Evolutionary conservation across 805 yeast species (phyloP).

Genomic region (Ogataea paraovalis): DNA sequence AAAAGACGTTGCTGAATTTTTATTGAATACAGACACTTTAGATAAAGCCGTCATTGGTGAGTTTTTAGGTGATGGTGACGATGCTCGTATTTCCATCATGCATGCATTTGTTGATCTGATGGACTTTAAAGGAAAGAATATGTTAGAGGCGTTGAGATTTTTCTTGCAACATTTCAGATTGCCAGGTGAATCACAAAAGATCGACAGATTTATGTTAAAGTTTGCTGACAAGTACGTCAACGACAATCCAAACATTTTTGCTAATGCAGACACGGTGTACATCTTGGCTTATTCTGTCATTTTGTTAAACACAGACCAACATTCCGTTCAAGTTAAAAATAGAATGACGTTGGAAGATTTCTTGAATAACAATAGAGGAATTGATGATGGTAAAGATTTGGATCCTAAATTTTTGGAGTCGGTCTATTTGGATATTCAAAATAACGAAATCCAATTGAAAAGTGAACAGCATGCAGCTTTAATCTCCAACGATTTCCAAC

Average conservation of each 20-base stretch:
- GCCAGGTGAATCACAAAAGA: conserved; percentile 98
- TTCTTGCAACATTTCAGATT: conserved; percentile 86
- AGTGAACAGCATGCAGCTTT: conserved; percentile 94
- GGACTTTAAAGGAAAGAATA: conserved; percentile 64
- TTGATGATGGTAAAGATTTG: conserved; percentile 84
- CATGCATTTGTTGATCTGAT: conserved; percentile 88
- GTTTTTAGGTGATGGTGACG: conserved; percentile 85
- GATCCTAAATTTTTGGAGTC: conserved; percentile 67
- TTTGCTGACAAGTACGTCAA: conserved; percentile 90
- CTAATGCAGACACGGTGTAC: conserved; percentile 92
- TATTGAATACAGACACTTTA: conserved; percentile 63
- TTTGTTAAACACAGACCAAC: conserved; percentile 91
- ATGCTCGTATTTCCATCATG: conserved; percentile 75
- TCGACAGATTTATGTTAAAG: conserved; percentile 93
- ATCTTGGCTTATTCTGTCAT: conserved; percentile 88
- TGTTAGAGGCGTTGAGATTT: conserved; percentile 81
- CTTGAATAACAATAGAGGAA: conserved; percentile 81
- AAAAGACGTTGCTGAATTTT: conserved; percentile 65
- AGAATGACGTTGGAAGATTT: conserved; percentile 89
- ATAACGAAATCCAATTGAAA: conserved; percentile 82
- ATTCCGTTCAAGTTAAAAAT: conserved; percentile 78
- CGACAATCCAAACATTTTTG: conserved; percentile 83
- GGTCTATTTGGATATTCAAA: conserved; percentile 73
- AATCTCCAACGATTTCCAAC: conserved; percentile 55
- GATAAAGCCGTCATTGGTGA: conserved; percentile 88